Conservation (phyloP, 768 basidiomycete species). For the Mycena epipterygia region DNA sequence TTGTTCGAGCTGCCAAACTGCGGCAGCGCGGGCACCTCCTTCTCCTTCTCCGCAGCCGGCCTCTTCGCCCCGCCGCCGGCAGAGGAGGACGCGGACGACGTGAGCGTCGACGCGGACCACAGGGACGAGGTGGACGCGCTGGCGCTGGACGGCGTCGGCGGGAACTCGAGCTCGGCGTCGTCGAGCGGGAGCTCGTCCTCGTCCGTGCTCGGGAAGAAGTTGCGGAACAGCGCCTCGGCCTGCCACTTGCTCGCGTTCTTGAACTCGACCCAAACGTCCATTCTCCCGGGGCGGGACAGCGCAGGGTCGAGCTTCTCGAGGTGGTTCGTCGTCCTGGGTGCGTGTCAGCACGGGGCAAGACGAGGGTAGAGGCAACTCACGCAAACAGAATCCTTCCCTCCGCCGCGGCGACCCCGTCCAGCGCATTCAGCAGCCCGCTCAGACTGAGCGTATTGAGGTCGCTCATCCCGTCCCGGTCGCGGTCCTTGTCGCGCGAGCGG, state of each 20-base stretch:
- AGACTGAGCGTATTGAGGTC: constrained; percentile 87
- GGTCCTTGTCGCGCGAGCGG: constrained; percentile 42
- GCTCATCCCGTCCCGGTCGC: constrained; percentile 69
- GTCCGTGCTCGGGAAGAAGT: constrained; percentile 89
- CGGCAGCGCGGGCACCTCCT: constrained; percentile 41
- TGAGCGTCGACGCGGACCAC: constrained; percentile 49
- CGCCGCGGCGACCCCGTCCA: constrained; percentile 89
- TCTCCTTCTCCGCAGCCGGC: constrained; percentile 21
- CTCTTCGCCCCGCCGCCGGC: constrained; percentile 40
- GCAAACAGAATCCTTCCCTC: constrained; percentile 93
- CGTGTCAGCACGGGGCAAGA: background rate
- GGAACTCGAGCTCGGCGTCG: constrained; percentile 41
- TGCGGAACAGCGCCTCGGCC: constrained; percentile 88
- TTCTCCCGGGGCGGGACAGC: constrained; percentile 90
- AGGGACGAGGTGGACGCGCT: constrained; percentile 8
- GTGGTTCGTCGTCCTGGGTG: constrained; percentile 85
- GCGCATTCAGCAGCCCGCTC: constrained; percentile 85
- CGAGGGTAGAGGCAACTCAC: constrained; percentile 66
- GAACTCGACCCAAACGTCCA: constrained; percentile 96
- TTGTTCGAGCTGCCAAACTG: constrained; percentile 70
- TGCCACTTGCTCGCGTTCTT: constrained; percentile 89
- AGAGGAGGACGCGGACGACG: constrained; percentile 57
- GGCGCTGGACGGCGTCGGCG: constrained; percentile 29
- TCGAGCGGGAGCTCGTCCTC: constrained; percentile 50
- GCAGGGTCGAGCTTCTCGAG: constrained; percentile 93